These are phyloP conservation scores for Syzygium syzygioides DNA, from an alignment of 441 rosid species.

Conservation along the genomic window DNA sequence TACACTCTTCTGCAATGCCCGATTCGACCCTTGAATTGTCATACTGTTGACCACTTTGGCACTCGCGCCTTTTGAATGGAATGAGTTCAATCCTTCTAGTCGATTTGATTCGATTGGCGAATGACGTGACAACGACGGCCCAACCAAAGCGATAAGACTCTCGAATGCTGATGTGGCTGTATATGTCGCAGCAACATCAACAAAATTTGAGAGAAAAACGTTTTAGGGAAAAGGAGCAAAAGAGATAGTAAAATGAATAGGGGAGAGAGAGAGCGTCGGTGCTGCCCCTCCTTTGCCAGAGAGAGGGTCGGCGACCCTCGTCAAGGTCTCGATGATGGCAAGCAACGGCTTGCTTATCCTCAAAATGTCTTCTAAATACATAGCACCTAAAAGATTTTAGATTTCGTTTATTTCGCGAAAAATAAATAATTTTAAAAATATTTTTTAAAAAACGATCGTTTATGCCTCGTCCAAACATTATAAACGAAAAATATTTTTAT, in stretches of 20 bases:
- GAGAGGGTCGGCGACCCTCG: fast-evolving
- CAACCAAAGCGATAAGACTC: background rate
- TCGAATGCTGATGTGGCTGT: background rate
- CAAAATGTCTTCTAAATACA: background rate
- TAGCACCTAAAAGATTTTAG: background rate
- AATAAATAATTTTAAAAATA: too few species aligned
- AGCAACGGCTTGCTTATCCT: background rate
- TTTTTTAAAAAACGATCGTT: too few species aligned
- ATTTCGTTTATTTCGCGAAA: too few species aligned
- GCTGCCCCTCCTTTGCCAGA: background rate
- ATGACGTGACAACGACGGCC: background rate
- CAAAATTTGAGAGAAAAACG: background rate
- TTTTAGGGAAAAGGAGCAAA: background rate
- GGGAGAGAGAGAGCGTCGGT: background rate
- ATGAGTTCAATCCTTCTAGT: background rate
- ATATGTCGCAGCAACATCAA: background rate
- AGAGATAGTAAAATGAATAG: background rate
- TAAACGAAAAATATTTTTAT: too few species aligned
- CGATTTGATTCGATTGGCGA: background rate
- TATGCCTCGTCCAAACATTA: too few species aligned
- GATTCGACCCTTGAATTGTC: background rate
- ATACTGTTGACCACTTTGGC: background rate
- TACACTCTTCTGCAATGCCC: background rate
- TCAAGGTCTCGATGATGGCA: background rate
- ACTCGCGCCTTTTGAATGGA: background rate